Base-by-base conservation (phyloP, 257 asterid species). In the Hygrophila difformis region DNA sequence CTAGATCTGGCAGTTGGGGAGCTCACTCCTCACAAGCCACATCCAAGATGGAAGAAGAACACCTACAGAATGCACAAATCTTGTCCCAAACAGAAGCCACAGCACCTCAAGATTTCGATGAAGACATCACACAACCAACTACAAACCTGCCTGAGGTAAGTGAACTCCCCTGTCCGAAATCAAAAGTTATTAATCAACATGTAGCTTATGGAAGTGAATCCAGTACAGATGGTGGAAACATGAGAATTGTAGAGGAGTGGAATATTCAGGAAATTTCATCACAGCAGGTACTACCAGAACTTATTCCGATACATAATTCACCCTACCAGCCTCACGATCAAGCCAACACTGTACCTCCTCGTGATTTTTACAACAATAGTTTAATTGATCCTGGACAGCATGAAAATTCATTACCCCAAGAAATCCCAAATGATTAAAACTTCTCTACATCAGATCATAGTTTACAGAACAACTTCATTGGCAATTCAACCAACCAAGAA, bases 161-260 rank as follows among this genome's bases (percentile, higher is more conserved):
- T 65, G 42, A 55, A 60, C 13, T 59, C 56, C 8, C 40, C 52
- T 54, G 59, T 52, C 46, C 54, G n/a, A n/a, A 54, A 13, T 49
- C 54, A 31, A 60, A 44, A 15, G 47, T 2, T 7, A 4, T 7
- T 14, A 38, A 39, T 39, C 44, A 15, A 14, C 44, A 39, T 6
- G 17, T n/a, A 7, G 15, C 21, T 41, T 20, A 23, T 33, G 50
- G 57, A 35, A 41, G 44, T 40, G 59, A 54, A 20, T 55, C 42
- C 9, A n/a, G 57, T 2, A 22, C 22, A 42, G 62, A 21, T 41
- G 24, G 47, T 21, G 18, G 43, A 18, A 19, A 47, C 37, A 11
- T 18, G 40, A 12, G 13, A 33, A 35, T 52, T 44, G n/a, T 44
- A 36, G 59, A 52, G 35, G 60, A 60, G 36, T 5, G 62, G 56